Evolutionary conservation across 2,329 filamentous ascomycete species (phyloP), one percentile per base, ranked within the genome.

Genomic region (Ophiostoma montium): DNA sequence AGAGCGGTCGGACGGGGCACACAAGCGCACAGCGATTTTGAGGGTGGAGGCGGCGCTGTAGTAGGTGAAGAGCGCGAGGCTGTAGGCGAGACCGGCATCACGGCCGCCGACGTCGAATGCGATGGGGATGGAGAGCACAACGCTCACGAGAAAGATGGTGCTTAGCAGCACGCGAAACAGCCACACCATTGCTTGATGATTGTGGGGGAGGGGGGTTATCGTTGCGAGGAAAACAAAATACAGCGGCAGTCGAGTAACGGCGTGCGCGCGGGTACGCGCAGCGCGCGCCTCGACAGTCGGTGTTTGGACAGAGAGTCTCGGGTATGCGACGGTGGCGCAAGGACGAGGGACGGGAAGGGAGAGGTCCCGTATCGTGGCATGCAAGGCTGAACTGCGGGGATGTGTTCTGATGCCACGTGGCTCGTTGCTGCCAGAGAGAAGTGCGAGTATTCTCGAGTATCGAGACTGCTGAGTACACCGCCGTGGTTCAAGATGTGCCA

Each of bases 91-190:
- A 52, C 92, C 92, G 62, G 88, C 94, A 59, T 92, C 89, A 60
- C 87, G 82, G 54, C 92, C 92, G 63, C 92, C 92, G 61, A 96
- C 90, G 77, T 98, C 92, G 70, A 96, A 96, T 60, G 90, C 86
- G 63, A 98, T 82, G 54, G 92, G 92, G 63, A 98, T 92, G 54
- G 88, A 95, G 63, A 96, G 84, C 62, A 96, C 81, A 65, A 95
- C 88, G 68, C 85, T 85, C 67, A 89, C 76, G 59, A 96, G 80
- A 69, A 95, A 96, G 67, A 86, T 68, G 62, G 82, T 74, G 68
- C 86, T 86, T 62, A 86, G 86, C 58, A 89, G 63, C 64, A 83
- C 75, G 63, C 83, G 82, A 66, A 89, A 79, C 66, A 90, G 74
- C 83, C 73, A 76, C 74, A 83, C 88, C 86, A 95, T 94, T 46